phyloP scores from a whole-genome alignment of 1,139 yeast species.

The Trichomonascaceae sp. region DNA sequence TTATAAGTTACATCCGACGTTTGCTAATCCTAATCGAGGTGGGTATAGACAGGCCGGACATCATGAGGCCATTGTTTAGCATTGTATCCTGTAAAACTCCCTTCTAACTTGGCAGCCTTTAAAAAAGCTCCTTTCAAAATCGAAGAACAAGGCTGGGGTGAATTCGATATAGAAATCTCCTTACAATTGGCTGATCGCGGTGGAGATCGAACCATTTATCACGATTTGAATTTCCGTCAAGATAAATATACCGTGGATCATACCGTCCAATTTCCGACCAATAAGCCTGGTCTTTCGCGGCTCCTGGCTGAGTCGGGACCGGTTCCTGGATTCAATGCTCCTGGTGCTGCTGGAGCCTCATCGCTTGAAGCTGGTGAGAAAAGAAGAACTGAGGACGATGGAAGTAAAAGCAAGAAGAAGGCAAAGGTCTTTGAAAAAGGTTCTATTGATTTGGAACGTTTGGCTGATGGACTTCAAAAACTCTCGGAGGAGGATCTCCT shows the following conservation, averaged over 20 bases:
- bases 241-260: slow-evolving; percentile 77
- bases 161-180: slow-evolving; percentile 80
- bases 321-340: slow-evolving; percentile 48
- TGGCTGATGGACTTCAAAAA: slow-evolving; percentile 85
- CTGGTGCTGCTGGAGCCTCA: slow-evolving; percentile 24
- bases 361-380: slow-evolving; percentile 31
- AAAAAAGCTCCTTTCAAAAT: slow-evolving; percentile 85
- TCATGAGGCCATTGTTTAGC: background rate
- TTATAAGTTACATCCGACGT: slow-evolving; percentile 91
- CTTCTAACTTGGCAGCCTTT: slow-evolving; percentile 35
- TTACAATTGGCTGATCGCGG: slow-evolving; percentile 75
- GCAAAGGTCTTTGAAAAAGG: slow-evolving; percentile 59
- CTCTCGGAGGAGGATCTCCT: slow-evolving; percentile 87
- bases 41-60: no score
- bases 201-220: slow-evolving; percentile 80
- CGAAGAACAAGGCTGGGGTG: slow-evolving; percentile 98
- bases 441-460: slow-evolving; percentile 70
- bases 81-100: no score
- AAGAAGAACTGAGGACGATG: slow-evolving; percentile 36
- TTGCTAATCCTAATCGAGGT: slow-evolving; percentile 74
- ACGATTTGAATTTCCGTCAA: slow-evolving; percentile 80
- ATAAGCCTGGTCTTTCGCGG: slow-evolving; percentile 65
- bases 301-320: slow-evolving; percentile 77
- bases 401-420: slow-evolving; percentile 38
- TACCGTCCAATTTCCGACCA: slow-evolving; percentile 66